Conservation (phyloP, 441 rosid species). For the Geranium incanum region DNA sequence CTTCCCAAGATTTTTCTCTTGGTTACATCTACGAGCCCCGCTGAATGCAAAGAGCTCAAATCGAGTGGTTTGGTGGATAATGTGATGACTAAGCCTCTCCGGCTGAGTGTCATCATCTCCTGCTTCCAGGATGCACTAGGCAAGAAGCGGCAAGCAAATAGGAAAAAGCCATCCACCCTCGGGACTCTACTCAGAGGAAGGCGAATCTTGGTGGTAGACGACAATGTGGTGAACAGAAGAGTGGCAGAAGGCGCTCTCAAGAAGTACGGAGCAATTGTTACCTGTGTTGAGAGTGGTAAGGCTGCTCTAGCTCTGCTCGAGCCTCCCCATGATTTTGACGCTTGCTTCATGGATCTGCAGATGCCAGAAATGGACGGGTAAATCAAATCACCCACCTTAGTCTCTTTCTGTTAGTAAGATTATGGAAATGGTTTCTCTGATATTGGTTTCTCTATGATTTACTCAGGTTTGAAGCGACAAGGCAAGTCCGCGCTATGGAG, state of each 20-base stretch:
- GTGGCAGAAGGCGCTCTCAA: conserved; percentile 89
- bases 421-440: neutral
- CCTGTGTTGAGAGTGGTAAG: conserved; percentile 77
- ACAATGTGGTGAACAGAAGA: conserved; percentile 75
- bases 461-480: conserved; percentile 77
- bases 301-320: conserved; percentile 57
- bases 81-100: conserved; percentile 67
- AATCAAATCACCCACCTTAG: neutral
- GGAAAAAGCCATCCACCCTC: conserved; percentile 42
- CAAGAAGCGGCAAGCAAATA: conserved; percentile 39
- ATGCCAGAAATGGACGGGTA: conserved; percentile 99
- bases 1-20: conserved; percentile 59
- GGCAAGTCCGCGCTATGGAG: conserved; percentile 56
- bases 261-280: conserved; percentile 72
- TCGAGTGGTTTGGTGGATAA: conserved; percentile 49
- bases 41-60: conserved; percentile 43
- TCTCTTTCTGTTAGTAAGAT: neutral
- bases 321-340: conserved; percentile 78
- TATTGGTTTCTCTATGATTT: neutral
- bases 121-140: conserved; percentile 72
- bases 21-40: conserved; percentile 41
- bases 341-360: conserved; percentile 95
- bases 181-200: conserved; percentile 56
- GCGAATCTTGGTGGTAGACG: conserved; percentile 82
- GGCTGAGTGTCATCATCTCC: conserved; percentile 50